Evolutionary conservation across 2,329 filamentous ascomycete genomes (phyloP).

Genomic region (Fusarium austroafricanum): DNA sequence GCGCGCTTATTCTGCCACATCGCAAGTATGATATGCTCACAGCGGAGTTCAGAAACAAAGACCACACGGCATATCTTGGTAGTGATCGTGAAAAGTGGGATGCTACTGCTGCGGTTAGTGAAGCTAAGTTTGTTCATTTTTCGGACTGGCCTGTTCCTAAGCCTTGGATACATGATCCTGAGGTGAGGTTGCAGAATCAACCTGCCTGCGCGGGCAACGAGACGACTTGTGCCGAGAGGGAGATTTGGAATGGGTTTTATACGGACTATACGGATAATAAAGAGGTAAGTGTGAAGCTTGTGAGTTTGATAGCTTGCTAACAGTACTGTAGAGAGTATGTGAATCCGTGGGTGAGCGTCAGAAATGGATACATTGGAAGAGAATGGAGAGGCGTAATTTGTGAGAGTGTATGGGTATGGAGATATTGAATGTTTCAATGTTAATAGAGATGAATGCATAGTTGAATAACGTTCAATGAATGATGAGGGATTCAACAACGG

Average conservation of each 20-base stretch:
- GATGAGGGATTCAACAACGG: not conserved
- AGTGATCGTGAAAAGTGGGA: conserved; percentile 67
- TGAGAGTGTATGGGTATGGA: not conserved
- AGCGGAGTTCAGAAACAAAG: conserved; percentile 69
- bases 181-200: not conserved
- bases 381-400: not conserved
- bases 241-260: conserved; percentile 36
- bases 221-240: conserved; percentile 13
- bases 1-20: conserved; percentile 72
- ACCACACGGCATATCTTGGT: conserved; percentile 59
- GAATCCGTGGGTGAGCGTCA: conserved; percentile 2
- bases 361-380: conserved; percentile 26
- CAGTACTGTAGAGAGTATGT: conserved; percentile 8
- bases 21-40: conserved; percentile 71
- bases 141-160: conserved; percentile 79
- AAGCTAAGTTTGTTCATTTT: conserved; percentile 77
- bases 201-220: not conserved
- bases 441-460: not conserved
- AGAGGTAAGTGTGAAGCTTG: conserved; percentile 5
- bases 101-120: conserved; percentile 61
- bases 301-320: not conserved
- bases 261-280: conserved; percentile 26
- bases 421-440: not conserved
- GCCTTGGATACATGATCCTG: conserved; percentile 52
- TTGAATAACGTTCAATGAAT: not conserved